Evolutionary conservation across 148 eudicot genomes (phyloP), one percentile per base, ranked within the genome.

Genomic region (Selenicereus undatus): DNA sequence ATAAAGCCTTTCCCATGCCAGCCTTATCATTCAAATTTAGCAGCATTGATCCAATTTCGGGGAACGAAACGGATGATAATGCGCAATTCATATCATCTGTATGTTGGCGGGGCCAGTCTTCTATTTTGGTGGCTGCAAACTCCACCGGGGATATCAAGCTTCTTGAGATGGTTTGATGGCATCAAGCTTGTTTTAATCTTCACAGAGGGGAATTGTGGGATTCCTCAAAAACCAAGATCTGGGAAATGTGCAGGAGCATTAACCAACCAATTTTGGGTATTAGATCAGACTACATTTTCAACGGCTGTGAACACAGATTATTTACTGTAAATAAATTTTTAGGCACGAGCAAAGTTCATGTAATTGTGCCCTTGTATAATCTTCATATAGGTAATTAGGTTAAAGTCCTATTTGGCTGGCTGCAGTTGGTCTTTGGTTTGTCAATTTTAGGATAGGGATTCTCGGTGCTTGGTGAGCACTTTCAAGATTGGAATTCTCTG

Each of bases 1-100:
- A 96, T 83, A 94, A 96, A 84, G 95, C 98, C 35, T 91, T 93
- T 76, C 94, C 98, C 0, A 94, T 96, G 99, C 99, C 99, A 5
- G 95, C 89, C 8, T 73, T 94, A 43, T 94, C 98, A 1, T 91
- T 78, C 82, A 96, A 93, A 78, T 90, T 96, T 69, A 84, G 84
- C 73, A 86, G 80, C 83, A 71, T 82, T 0, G 95, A 92, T 83
- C 88, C 97, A 26, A 80, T 81, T 56, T 92, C 98, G 5, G 95
- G 94, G 30, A 91, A 88, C 16, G 95, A 92, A 56, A 72, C 88
- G 45, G 99, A 92, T 22, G 99, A 94, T 68, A 10, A 80, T 26
- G 50, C 91, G 21, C 98, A 94, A 82, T 94, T 93, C 80, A 92
- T 96, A 65, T 96, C 99, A 17, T 93, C 99, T 3, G 93, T 96